These are phyloP conservation scores for Wickerhamomyces hampshirensis DNA, from an alignment of 805 yeast genomes.

Conservation along the genomic window DNA sequence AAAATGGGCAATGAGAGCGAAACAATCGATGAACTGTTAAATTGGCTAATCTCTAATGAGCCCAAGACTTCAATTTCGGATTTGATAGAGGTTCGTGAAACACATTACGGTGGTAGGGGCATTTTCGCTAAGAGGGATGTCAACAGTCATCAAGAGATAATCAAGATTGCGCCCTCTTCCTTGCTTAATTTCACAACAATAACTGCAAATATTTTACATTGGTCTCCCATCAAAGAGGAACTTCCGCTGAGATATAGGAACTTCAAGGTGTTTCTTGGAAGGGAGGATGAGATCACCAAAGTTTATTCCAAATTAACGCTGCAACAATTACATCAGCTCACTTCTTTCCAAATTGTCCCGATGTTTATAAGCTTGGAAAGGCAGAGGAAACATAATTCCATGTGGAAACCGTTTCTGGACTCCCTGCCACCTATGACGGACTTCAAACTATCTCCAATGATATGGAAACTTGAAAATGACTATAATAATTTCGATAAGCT, in stretches of 20 bases:
- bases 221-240: conserved; percentile 5
- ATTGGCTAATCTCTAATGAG: conserved; percentile 28
- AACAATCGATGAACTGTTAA: conserved; percentile 19
- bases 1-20: neutral
- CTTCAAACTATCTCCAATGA: conserved; percentile 53
- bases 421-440: conserved; percentile 57
- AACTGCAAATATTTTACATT: conserved; percentile 34
- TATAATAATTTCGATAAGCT: conserved; percentile 28
- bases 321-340: conserved; percentile 35
- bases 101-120: conserved; percentile 57
- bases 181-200: conserved; percentile 57
- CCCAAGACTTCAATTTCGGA: conserved; percentile 27
- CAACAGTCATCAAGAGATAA: conserved; percentile 37
- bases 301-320: conserved; percentile 13
- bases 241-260: conserved; percentile 7
- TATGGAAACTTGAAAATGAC: conserved; percentile 45
- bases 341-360: conserved; percentile 57
- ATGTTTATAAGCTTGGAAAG: conserved; percentile 45
- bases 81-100: conserved; percentile 37
- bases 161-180: conserved; percentile 53
- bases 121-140: conserved; percentile 41
- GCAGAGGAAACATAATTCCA: conserved; percentile 36
- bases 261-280: conserved; percentile 15
- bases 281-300: conserved; percentile 12
- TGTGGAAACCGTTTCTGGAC: conserved; percentile 66